Conservation (phyloP, 2,329 filamentous ascomycete species). For the Endocalyx cinctus region DNA sequence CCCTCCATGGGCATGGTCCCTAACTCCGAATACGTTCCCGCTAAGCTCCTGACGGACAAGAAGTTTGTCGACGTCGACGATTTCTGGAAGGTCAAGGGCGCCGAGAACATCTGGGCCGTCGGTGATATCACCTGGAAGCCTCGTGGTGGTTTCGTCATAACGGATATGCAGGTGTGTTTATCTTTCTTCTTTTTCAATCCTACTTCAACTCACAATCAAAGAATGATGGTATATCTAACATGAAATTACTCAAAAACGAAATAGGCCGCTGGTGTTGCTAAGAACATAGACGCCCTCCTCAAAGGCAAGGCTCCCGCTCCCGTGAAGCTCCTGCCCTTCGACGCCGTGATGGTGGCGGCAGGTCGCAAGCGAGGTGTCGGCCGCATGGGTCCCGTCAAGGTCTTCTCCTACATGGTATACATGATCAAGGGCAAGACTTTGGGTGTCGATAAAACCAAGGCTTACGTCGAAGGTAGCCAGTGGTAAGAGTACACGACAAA, state of each 20-base stretch:
- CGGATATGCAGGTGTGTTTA: slow-evolving; percentile 43
- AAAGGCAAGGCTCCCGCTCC: slow-evolving; percentile 37
- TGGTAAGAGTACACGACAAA: slow-evolving; percentile 34
- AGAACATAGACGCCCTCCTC: slow-evolving; percentile 48
- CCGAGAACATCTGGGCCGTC: slow-evolving; percentile 46
- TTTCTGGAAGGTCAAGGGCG: slow-evolving; percentile 41
- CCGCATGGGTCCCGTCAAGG: slow-evolving; percentile 39
- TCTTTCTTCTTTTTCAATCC: background rate
- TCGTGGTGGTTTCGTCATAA: slow-evolving; percentile 37
- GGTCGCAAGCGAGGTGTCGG: slow-evolving; percentile 48
- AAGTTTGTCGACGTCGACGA: slow-evolving; percentile 48
- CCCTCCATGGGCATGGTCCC: slow-evolving; percentile 51
- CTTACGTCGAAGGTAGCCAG: slow-evolving; percentile 44
- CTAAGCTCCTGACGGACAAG: slow-evolving; percentile 36
- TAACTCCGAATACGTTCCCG: slow-evolving; percentile 50
- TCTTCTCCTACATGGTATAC: slow-evolving; percentile 49
- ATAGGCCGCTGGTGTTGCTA: slow-evolving; percentile 45
- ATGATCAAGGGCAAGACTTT: slow-evolving; percentile 48
- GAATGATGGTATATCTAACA: too few relatives aligned
- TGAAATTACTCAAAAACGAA: background rate
- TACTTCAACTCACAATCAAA: too few relatives aligned
- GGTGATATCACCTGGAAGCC: slow-evolving; percentile 50
- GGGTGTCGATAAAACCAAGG: slow-evolving; percentile 37
- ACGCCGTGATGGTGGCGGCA: slow-evolving; percentile 43
- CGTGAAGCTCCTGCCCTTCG: slow-evolving; percentile 44